These are phyloP conservation scores for Boletus rex-veris DNA, from an alignment of 768 basidiomycete genomes.

Conservation along the genomic window DNA sequence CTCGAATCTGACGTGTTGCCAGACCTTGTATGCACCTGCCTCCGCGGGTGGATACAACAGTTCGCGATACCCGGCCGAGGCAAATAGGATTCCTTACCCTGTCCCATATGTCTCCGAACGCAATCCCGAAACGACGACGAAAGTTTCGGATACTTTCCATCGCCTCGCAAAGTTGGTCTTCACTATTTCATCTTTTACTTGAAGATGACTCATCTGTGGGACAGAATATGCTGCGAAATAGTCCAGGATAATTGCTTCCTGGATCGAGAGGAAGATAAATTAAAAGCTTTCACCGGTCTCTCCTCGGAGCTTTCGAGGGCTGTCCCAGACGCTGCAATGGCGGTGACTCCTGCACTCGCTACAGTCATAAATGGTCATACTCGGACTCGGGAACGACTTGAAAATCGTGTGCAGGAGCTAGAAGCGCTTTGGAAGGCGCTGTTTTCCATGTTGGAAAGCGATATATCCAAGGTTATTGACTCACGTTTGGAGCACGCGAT, in stretches of 20 bases:
- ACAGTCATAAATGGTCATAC: conserved; percentile 42
- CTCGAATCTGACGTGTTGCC: conserved; percentile 9
- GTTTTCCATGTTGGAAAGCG: conserved; percentile 40
- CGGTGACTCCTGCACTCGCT: conserved; percentile 45
- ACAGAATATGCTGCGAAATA: conserved; percentile 45
- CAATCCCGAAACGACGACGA: conserved; percentile 5
- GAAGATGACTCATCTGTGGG: conserved; percentile 10
- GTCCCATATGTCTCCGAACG: conserved; percentile 1
- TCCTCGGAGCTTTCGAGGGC: conserved; percentile 46
- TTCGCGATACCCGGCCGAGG: conserved; percentile 1
- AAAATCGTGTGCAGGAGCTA: conserved; percentile 39
- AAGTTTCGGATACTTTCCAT: conserved; percentile 34
- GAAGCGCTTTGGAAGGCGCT: conserved; percentile 45
- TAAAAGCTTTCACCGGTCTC: conserved; percentile 48
- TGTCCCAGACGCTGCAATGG: conserved; percentile 39
- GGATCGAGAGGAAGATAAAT: conserved; percentile 44
- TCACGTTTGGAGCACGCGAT: conserved; percentile 33
- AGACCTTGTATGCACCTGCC: conserved; percentile 14
- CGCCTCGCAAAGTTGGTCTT: conserved; percentile 35
- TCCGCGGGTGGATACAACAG: conserved; percentile 4
- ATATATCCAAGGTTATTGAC: conserved; percentile 39
- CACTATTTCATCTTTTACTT: conserved; percentile 1
- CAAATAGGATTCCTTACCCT: conserved; percentile 3
- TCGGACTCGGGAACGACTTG: conserved; percentile 41
- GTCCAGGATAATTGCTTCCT: conserved; percentile 42